Evolutionary conservation across 805 yeast species (phyloP).

Genomic region (Metschnikowia similis): DNA sequence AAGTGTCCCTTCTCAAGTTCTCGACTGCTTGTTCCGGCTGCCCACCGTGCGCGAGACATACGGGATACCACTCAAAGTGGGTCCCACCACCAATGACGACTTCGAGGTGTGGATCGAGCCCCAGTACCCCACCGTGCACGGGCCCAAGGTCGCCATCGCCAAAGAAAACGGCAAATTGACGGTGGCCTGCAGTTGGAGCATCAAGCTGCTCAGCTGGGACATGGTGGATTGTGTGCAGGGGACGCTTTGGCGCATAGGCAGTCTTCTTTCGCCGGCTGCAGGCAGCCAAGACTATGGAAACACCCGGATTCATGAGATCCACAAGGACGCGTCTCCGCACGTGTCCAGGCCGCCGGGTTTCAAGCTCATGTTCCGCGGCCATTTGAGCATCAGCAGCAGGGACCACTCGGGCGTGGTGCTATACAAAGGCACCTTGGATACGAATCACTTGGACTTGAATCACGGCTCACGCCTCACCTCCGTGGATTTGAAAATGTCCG

Average conservation of each 20-base stretch:
- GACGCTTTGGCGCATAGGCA: slow-evolving; percentile 25
- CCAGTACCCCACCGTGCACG: slow-evolving; percentile 27
- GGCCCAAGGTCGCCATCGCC: slow-evolving; percentile 20
- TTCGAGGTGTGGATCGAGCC: slow-evolving; percentile 31
- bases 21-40: slow-evolving; percentile 22
- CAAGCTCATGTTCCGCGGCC: slow-evolving; percentile 23
- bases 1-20: slow-evolving; percentile 24
- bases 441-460: slow-evolving; percentile 28
- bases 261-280: slow-evolving; percentile 20
- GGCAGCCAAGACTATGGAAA: slow-evolving; percentile 25
- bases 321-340: slow-evolving; percentile 3
- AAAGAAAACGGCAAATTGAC: slow-evolving; percentile 6
- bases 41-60: slow-evolving; percentile 21
- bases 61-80: slow-evolving; percentile 27
- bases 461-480: slow-evolving; percentile 27
- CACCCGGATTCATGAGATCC: slow-evolving; percentile 26
- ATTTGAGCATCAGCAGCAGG: slow-evolving; percentile 16
- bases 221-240: slow-evolving; percentile 19
- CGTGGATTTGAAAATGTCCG: slow-evolving; percentile 17
- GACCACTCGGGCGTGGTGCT: slow-evolving; percentile 16
- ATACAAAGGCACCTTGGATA: slow-evolving; percentile 29
- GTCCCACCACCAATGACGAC: slow-evolving; percentile 4
- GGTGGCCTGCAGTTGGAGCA: slow-evolving; percentile 20
- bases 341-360: slow-evolving; percentile 15
- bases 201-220: slow-evolving; percentile 24